Evolutionary conservation across 352 stramenopile genomes (phyloP).

Genomic region (Phytopythium helicoides): DNA sequence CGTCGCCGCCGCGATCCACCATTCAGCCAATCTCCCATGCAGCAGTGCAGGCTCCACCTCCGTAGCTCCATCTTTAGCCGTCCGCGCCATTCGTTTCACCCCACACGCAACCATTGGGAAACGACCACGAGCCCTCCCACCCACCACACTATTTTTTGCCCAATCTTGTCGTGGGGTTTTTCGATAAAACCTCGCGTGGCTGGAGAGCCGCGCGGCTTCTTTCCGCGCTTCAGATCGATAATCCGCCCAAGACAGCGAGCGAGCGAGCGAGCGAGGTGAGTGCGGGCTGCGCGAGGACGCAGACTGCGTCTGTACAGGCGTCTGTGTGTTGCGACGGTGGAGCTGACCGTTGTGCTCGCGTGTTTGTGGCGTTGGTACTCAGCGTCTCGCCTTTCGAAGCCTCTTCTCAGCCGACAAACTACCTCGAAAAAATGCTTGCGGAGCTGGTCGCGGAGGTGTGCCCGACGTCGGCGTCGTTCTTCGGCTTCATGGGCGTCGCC

Average conservation of each 20-base stretch:
- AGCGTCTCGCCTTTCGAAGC: not conserved
- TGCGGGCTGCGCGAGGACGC: not conserved
- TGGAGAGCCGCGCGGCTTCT: conserved; percentile 1
- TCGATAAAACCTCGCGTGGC: conserved; percentile 1
- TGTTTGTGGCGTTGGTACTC: not conserved
- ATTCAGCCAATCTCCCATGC: no score
- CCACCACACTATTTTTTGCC: not conserved
- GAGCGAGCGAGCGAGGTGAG: conserved; percentile 1
- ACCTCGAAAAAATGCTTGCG: conserved; percentile 29
- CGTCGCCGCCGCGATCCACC: no score
- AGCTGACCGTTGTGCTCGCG: not conserved
- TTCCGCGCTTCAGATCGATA: conserved; percentile 1
- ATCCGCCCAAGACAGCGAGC: not conserved
- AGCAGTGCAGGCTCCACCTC: no score
- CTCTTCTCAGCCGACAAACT: not conserved
- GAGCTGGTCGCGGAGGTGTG: conserved; percentile 92
- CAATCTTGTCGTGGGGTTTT: not conserved
- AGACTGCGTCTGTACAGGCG: not conserved
- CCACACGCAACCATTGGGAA: no score
- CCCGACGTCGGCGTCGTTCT: conserved; percentile 98
- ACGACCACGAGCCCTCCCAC: no score
- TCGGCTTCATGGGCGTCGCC: conserved; percentile 99
- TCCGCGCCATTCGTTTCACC: no score
- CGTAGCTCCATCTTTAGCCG: no score
- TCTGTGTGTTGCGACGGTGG: not conserved